phyloP scores from a whole-genome alignment of 192 early-diverging fungal genomes.

The Rhizoclosmatium globosum region DNA sequence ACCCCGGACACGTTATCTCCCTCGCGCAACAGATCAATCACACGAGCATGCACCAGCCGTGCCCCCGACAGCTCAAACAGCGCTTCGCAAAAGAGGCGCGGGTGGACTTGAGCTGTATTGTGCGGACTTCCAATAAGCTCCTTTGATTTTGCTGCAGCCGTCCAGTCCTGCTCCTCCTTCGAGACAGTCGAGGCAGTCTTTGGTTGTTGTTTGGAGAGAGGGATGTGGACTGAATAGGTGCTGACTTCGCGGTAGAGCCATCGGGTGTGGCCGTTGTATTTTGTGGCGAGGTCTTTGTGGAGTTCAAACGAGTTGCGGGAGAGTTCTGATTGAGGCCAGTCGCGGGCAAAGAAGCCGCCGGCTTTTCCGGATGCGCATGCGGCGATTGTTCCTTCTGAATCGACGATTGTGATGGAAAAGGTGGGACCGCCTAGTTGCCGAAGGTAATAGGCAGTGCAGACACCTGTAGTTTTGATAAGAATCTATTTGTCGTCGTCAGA shows the following conservation, averaged over 20 bases:
- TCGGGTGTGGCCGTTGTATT: background rate
- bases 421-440: background rate
- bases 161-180: background rate
- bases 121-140: slow-evolving; percentile 8
- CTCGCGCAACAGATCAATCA: background rate
- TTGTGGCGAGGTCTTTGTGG: slow-evolving; percentile 22
- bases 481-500: too few species aligned
- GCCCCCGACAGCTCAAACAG: slow-evolving; percentile 20
- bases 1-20: background rate
- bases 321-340: slow-evolving; percentile 11
- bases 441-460: slow-evolving; percentile 25
- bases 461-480: background rate
- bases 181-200: background rate
- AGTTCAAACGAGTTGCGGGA: slow-evolving; percentile 11
- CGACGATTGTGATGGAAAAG: background rate
- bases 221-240: background rate
- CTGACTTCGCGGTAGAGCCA: slow-evolving; percentile 27
- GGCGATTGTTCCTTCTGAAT: slow-evolving; percentile 16
- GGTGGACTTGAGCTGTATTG: slow-evolving; percentile 30
- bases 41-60: slow-evolving; percentile 11
- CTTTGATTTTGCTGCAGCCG: too few species aligned
- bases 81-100: slow-evolving; percentile 22
- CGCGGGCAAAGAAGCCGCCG: slow-evolving; percentile 34
- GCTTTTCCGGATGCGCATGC: slow-evolving; percentile 29
- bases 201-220: background rate